Conservation (phyloP, 805 yeast species). For the Lipomyces sp. region DNA sequence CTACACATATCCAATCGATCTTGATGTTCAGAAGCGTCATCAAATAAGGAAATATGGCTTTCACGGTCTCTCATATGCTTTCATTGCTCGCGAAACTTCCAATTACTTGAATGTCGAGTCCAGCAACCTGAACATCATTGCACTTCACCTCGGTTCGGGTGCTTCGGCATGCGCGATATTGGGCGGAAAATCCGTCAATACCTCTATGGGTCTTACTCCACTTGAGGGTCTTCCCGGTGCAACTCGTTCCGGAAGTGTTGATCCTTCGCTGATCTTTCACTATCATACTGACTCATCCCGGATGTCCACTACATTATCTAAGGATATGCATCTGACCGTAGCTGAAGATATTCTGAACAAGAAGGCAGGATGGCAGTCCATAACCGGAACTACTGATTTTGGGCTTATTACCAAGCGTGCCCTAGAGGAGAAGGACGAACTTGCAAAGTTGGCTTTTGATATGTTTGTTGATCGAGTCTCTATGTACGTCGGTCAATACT, state of each 20-base stretch:
- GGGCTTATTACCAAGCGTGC: slow-evolving; percentile 29
- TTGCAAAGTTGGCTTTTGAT: slow-evolving; percentile 34
- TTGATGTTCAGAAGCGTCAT: slow-evolving; percentile 27
- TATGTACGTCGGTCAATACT: slow-evolving; percentile 34
- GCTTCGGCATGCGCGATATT: slow-evolving; percentile 38
- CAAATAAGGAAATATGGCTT: slow-evolving; percentile 36
- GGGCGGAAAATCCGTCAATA: slow-evolving; percentile 33
- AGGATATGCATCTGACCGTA: slow-evolving; percentile 32
- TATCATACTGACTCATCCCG: slow-evolving; percentile 33
- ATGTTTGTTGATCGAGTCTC: slow-evolving; percentile 35
- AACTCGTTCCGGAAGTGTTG: slow-evolving; percentile 37
- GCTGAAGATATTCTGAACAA: slow-evolving; percentile 37
- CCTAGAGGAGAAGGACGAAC: slow-evolving; percentile 21
- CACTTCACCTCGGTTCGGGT: slow-evolving; percentile 37
- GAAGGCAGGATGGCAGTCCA: slow-evolving; percentile 34
- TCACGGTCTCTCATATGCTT: slow-evolving; percentile 37
- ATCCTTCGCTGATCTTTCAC: slow-evolving; percentile 37
- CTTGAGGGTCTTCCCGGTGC: slow-evolving; percentile 39
- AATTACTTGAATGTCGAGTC: slow-evolving; percentile 13
- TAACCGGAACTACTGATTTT: slow-evolving; percentile 38
- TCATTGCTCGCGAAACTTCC: slow-evolving; percentile 23
- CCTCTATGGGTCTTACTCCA: slow-evolving; percentile 39
- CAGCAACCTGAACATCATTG: slow-evolving; percentile 26
- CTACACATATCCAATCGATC: slow-evolving; percentile 35
- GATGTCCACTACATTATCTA: slow-evolving; percentile 32